Evolutionary conservation across 2,329 filamentous ascomycete species (phyloP), one percentile per base, ranked within the genome.

Genomic region (Pestalotiopsis sp.): DNA sequence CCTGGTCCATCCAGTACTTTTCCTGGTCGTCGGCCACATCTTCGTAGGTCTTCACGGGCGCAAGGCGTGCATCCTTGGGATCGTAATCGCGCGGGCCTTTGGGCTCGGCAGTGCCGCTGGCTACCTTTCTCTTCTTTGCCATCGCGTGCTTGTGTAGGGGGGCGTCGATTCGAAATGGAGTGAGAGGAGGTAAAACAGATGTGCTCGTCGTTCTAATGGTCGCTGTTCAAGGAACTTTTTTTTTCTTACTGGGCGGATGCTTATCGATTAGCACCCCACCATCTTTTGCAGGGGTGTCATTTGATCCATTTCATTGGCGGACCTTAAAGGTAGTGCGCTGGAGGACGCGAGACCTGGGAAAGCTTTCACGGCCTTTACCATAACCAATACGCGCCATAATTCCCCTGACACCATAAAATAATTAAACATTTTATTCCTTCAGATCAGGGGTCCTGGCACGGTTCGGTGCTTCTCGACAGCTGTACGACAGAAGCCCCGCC

Each of bases 1-100:
- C 96, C 72, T 92, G 89, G 72, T 95, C 96, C 69, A 95, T 85
- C 76, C 95, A 94, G 79, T 97, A 97, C 78, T 97, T 94, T 80
- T 99, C 96, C 79, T 97, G 94, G 1, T 94, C 97, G 79, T 98
- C 92, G 72, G 95, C 94, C 74, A 99, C 91, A 81, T 97, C 94
- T 80, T 95, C 91, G 80, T 88, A 95, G 2, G 89, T 91, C 61
- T 80, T 84, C 74, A 91, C 83, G 25, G 84, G 84, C 27, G 85
- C 86, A 17, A 94, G 86, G 66, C 90, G 89, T 45, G 91, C 88
- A 71, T 91, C 89, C 39, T 83, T 81, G 62, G 84, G 76, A 76
- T 91, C 81, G 69, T 88, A 77, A 41, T 89, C 88, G 70, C 84
- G 84, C 3, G 88, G 87, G 3, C 86, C 87, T 9, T 81, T 82